Base-by-base conservation (phyloP, 768 basidiomycete genomes). In the Agaricus subrufescens region DNA sequence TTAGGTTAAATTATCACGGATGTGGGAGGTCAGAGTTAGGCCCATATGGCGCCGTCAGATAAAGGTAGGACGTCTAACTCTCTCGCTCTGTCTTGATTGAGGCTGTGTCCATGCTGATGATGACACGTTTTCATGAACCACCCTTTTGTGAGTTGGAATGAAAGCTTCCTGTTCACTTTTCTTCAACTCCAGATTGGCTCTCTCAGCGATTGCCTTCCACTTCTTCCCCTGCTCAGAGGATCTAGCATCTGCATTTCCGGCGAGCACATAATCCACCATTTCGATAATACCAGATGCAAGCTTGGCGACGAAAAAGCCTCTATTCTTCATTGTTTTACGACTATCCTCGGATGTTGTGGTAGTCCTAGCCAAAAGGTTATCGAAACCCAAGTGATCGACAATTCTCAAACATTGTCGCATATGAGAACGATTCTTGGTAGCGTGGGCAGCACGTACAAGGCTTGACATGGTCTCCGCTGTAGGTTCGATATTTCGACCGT, bases 321-420 rank as follows among this genome's bases (percentile, higher is more conserved):
- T 66, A 40, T 68, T 66, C 58, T 75, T 79, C 1, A 64, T 49
- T 12, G 62, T 58, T 48, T 69, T 75, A 9, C 57, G 65, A n/a
- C 69, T 69, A 40, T 68, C 67, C 52, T 65, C 58, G 56, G 60
- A 62, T 56, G 55, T 57, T 31, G 45, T 58, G 50, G 42, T 62
- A 58, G 43, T 66, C 53, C 45, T 44, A 27, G 50, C 60, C 29
- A 81, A 65, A 27, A 83, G 62, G 15, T 48, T 56, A 27, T 71
- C 71, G 8, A 73, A 66, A 39, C 79, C 76, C 45, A 84, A 67
- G 62, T 78, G 67, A 58, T 76, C 68, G 7, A 82, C 65, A 4
- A 92, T 80, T 38, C 88, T 80, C 53, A 89, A 61, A 56, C 77
- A 79, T 62, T 89, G 86, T 25, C 81, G 78, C 62, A 82, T 71